Evolutionary conservation across 2,329 filamentous ascomycete species (phyloP), one percentile per base, ranked within the genome.

Genomic region (Penicillium sp.): DNA sequence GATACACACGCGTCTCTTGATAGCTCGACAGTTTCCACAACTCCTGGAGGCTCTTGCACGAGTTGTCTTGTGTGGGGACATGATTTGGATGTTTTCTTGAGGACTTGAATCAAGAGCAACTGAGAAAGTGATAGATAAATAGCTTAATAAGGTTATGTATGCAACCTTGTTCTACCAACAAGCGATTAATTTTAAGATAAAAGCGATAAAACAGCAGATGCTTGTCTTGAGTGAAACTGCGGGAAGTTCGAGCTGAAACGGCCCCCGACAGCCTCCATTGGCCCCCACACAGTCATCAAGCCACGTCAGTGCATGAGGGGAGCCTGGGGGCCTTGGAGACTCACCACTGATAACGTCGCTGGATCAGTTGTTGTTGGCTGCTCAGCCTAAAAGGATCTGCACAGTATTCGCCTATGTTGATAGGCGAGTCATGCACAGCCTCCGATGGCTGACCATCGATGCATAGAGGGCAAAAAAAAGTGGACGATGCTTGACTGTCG

Each of bases 1-100:
- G 28, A 40, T 30, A 22, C 33, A 40, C n/a, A 70, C 68, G 1
- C 67, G 65, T 62, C 62, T 51, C 56, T 58, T 58, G 40, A 58
- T n/a, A 19, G 28, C 26, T 11, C 56, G 38, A 40, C 58, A 59
- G 22, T 59, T 59, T 5, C 40, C 58, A 55, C 58, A 59, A 55
- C 13, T 59, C 43, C 43, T 59, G 16, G 58, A 59, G 16, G 52
- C 16, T 33, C 46, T 25, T 51, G 43, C n/a, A 22, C 33, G 51
- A 10, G 14, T n/a, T 4, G n/a, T 40, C n/a, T 52, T 25, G 22
- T 14, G 33, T 6, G 22, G 51, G 13, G 51, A 33, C 33, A 35
- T 52, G 4, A 6, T 16, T 51, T 33, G 4, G 11, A 35, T 3
- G n/a, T 35, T 11, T 33, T 13, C n/a, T 7, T 22, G 46, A 51